phyloP scores from a whole-genome alignment of 2,329 filamentous ascomycete species.

The Endocalyx cinctus region DNA sequence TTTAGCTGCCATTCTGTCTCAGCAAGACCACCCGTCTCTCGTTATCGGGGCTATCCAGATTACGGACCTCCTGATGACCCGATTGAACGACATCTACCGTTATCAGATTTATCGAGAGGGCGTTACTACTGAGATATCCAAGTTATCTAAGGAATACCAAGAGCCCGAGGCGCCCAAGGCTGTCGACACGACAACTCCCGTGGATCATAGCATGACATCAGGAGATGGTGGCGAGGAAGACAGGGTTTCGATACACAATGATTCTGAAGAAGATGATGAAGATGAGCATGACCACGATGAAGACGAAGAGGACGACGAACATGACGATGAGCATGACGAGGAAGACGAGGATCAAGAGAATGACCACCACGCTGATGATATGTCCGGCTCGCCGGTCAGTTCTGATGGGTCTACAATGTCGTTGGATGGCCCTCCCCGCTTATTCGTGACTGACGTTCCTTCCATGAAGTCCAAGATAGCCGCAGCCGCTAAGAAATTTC shows the following conservation, averaged over 20 bases:
- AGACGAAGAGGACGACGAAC: constrained; percentile 40
- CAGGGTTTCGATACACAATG: constrained; percentile 35
- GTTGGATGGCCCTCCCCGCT: constrained; percentile 49
- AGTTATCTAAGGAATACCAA: constrained; percentile 58
- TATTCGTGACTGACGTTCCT: constrained; percentile 42
- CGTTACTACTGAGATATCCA: constrained; percentile 85
- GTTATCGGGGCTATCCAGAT: constrained; percentile 86
- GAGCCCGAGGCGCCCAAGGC: constrained; percentile 28
- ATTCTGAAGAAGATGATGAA: constrained; percentile 47
- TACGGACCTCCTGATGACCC: constrained; percentile 78
- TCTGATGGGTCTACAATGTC: constrained; percentile 65
- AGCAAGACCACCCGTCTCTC: constrained; percentile 84
- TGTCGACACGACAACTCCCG: constrained; percentile 24
- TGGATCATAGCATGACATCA: constrained; percentile 25
- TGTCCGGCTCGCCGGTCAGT: constrained; percentile 62
- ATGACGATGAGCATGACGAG: constrained; percentile 49
- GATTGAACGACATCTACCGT: constrained; percentile 82
- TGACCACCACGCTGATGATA: constrained; percentile 46
- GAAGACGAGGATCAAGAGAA: constrained; percentile 47
- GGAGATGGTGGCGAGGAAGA: constrained; percentile 32
- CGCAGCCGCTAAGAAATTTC: constrained; percentile 73
- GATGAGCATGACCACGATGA: constrained; percentile 48
- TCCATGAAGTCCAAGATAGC: constrained; percentile 71
- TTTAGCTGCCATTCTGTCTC: constrained; percentile 87
- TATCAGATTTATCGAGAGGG: constrained; percentile 98